Evolutionary conservation across 306 rosid genomes (phyloP).

Genomic region (Hippophae rhamnoides): DNA sequence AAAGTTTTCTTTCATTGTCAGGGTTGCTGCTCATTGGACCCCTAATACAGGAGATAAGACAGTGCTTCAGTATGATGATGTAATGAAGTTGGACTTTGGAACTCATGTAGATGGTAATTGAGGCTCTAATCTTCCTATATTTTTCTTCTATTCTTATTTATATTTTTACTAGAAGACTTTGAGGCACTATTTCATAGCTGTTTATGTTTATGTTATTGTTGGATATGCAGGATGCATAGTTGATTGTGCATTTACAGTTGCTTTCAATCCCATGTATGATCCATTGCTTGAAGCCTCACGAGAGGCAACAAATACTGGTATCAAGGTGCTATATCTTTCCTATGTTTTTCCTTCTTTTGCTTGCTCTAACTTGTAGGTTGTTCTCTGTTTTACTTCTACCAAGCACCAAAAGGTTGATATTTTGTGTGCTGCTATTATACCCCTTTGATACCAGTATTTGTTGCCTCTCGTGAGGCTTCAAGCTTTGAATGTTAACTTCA

Average conservation of each 20-base stretch:
- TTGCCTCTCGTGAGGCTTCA: too few species aligned
- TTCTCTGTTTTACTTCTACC: not conserved
- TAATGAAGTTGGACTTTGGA: constrained; percentile 96
- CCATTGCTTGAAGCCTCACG: constrained; percentile 96
- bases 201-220: constrained; percentile 18
- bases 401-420: too few species aligned
- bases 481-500: too few species aligned
- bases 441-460: too few species aligned
- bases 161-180: constrained; percentile 8
- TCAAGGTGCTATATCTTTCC: constrained; percentile 51
- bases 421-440: too few species aligned
- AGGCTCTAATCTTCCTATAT: not conserved
- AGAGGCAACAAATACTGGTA: constrained; percentile 89
- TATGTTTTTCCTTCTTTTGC: not conserved
- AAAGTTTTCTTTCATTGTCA: constrained; percentile 18
- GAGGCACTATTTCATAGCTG: constrained; percentile 7
- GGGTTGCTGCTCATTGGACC: constrained; percentile 99
- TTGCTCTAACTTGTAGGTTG: not conserved
- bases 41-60: constrained; percentile 93
- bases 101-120: constrained; percentile 83
- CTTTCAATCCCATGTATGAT: constrained; percentile 84
- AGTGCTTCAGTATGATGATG: constrained; percentile 87
- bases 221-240: constrained; percentile 61
- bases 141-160: not conserved
- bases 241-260: constrained; percentile 95